A percentile compares a stretch with the other conserved stretches of the same genome.
phyloP scores from a whole-genome alignment of 2,329 filamentous ascomycete genomes.

The Calycina marina region DNA sequence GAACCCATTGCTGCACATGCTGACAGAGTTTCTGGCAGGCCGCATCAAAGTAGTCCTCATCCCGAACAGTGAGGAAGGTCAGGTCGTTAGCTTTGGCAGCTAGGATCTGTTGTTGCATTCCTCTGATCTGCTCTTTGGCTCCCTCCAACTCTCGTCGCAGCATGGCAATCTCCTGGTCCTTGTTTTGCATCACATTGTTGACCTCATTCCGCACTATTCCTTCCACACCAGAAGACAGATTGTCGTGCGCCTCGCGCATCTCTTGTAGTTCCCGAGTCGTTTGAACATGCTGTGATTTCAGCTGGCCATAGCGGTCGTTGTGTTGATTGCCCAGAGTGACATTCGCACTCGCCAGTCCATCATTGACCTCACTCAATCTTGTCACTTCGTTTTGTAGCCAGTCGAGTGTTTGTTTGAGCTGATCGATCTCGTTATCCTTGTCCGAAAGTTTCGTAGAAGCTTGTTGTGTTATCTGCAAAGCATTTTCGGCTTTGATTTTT shows the following conservation, averaged over 20 bases:
- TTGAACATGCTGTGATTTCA: constrained; percentile 53
- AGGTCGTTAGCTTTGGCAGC: constrained; percentile 44
- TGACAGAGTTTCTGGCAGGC: constrained; percentile 91
- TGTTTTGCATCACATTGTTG: constrained; percentile 54
- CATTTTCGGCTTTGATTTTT: constrained; percentile 53
- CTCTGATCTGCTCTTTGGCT: constrained; percentile 47
- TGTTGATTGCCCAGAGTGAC: constrained; percentile 62
- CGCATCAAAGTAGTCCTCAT: constrained; percentile 91
- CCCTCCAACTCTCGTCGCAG: constrained; percentile 63
- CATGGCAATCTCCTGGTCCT: constrained; percentile 69
- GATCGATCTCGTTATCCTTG: constrained; percentile 75
- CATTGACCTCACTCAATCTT: constrained; percentile 70
- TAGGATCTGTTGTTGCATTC: constrained; percentile 43
- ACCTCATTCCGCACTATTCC: constrained; percentile 46
- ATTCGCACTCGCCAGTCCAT: constrained; percentile 64
- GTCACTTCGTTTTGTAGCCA: constrained; percentile 71
- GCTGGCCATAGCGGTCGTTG: constrained; percentile 50
- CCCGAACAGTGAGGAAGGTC: constrained; percentile 62
- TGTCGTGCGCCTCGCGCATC: constrained; percentile 46
- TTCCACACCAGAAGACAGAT: constrained; percentile 48
- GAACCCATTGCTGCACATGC: constrained; percentile 93
- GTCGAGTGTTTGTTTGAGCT: constrained; percentile 63
- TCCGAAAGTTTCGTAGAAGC: constrained; percentile 60
- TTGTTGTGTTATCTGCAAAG: constrained; percentile 42
- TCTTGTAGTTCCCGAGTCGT: constrained; percentile 55